phyloP scores from a whole-genome alignment of 306 rosid species.

The Gillenia trifoliata region DNA sequence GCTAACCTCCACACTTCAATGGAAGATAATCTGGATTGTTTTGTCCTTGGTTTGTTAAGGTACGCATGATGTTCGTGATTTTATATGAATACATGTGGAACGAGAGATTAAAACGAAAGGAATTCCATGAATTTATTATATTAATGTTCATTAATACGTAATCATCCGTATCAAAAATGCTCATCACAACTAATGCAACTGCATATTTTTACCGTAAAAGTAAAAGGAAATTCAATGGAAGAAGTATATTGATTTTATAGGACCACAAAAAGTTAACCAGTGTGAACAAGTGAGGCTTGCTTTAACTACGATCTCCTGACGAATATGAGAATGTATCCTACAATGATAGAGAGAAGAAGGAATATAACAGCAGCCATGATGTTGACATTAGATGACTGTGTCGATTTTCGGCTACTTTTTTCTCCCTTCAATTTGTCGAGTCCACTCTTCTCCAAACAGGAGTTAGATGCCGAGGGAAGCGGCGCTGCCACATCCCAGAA shows the following conservation, averaged over 20 bases:
- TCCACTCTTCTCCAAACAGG: slow-evolving; percentile 30
- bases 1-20: too few relatives aligned
- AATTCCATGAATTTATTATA: background rate
- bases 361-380: slow-evolving; percentile 43
- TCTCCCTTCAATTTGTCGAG: slow-evolving; percentile 15
- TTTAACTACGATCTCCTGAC: slow-evolving; percentile 20
- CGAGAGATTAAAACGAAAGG: background rate
- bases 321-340: slow-evolving; percentile 44
- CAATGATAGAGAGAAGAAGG: slow-evolving; percentile 45
- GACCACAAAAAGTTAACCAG: background rate
- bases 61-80: too few relatives aligned
- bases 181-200: background rate
- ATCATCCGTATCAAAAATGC: background rate
- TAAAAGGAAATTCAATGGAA: background rate
- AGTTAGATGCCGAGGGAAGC: slow-evolving; percentile 16
- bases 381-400: slow-evolving; percentile 28
- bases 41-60: too few relatives aligned
- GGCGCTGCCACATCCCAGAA: slow-evolving; percentile 73
- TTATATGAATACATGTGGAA: background rate
- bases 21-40: too few relatives aligned
- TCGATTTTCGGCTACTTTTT: slow-evolving; percentile 22
- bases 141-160: background rate
- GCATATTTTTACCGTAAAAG: background rate
- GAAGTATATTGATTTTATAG: background rate
- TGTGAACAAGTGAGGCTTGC: background rate